These are phyloP conservation scores for Fusarium sp. DNA, from an alignment of 2,329 filamentous ascomycete species.

Conservation along the genomic window DNA sequence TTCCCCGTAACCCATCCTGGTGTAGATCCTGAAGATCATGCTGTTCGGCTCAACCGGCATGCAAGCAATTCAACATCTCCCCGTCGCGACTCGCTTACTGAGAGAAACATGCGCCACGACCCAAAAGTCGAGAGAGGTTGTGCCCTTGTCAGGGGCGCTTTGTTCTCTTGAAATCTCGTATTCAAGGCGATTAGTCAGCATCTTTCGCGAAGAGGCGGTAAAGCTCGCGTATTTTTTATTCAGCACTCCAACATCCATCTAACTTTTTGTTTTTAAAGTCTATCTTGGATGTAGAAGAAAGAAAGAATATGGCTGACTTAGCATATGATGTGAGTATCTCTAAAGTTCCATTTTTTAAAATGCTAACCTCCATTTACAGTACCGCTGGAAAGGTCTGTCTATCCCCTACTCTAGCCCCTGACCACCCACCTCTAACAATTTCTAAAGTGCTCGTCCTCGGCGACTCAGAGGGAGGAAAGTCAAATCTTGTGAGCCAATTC, in stretches of 20 bases:
- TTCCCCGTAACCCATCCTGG: too few relatives aligned
- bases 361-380: background rate
- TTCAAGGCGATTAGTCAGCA: slow-evolving; percentile 15
- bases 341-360: fast-evolving
- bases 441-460: slow-evolving; percentile 8
- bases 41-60: too few relatives aligned
- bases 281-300: background rate
- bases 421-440: background rate
- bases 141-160: background rate
- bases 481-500: slow-evolving; percentile 17
- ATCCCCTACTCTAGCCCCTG: fast-evolving
- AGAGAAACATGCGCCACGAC: background rate
- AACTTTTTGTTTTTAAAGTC: background rate
- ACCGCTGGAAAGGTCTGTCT: slow-evolving; percentile 1
- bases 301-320: background rate
- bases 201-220: slow-evolving; percentile 2
- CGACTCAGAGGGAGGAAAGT: slow-evolving; percentile 10
- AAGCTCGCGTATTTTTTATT: background rate
- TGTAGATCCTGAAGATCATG: too few relatives aligned
- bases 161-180: background rate
- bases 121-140: background rate
- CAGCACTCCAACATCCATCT: background rate
- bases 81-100: too few relatives aligned
- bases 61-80: too few relatives aligned
- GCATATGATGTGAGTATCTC: background rate